Evolutionary conservation across 2,329 filamentous ascomycete species (phyloP), one percentile per base, ranked within the genome.

Genomic region (Ascochyta fabae): DNA sequence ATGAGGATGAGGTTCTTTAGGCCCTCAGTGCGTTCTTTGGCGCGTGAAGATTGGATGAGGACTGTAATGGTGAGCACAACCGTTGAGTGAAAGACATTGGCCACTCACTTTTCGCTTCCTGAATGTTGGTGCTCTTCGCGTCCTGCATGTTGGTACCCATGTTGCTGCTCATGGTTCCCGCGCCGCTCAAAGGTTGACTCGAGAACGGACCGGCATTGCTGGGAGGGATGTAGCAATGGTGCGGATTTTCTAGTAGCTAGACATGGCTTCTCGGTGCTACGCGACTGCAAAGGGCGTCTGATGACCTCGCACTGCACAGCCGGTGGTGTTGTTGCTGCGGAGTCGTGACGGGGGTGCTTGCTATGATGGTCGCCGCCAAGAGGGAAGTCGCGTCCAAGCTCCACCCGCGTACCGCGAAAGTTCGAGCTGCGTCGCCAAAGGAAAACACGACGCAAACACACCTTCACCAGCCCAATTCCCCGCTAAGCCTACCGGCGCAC

Each of bases 1-100:
- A 86, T 81, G 59, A 83, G 79, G 67, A 82, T 83, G 50, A 87
- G 73, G 63, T 85, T 80, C 59, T 79, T 78, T 56, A 87, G 74
- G 29, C 81, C 84, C 56, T 81, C 77, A 31, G 67, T 70, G 35
- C 84, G 82, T 24, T 81, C 79, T 58, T 73, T 78, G 46, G 65
- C 52, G 42, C 49, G 62, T 16, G 65, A 53, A 6, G 67, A 65
- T 34, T 71, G 61, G 31, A 75, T 70, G 42, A 68, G 62, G 42
- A 71, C 72, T 75, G 54, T 19, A 12, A 22, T 6, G 6, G 56
- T 72, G 34, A 69, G 64, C 15, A 47, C 24, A 24, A 22, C 12
- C 26, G 27, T 19, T 4, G 19, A 15, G 10, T 12, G 38, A 15
- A n/a, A 40, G 35, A n/a, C 48, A 16, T 22, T n/a, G 16, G 3